phyloP scores from a whole-genome alignment of 148 eudicot genomes.

The Rhododendron vialii region DNA sequence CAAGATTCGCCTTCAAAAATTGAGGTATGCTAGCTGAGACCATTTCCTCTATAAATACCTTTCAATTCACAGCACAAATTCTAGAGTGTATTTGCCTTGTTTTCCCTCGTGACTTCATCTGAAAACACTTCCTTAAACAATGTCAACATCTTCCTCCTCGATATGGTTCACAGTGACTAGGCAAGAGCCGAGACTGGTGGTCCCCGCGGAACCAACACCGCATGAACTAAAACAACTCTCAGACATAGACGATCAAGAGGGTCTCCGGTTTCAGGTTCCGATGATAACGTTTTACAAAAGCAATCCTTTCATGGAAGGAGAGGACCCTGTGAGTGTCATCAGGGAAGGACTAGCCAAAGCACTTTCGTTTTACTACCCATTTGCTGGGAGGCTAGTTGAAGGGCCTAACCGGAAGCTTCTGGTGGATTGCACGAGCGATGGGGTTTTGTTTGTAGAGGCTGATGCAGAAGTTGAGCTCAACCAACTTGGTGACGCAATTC shows the following conservation, averaged over 20 bases:
- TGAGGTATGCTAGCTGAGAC: too few relatives aligned
- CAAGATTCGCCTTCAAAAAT: too few relatives aligned
- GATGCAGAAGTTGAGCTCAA: constrained; percentile 3
- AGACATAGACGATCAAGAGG: constrained; percentile 11
- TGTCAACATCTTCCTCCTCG: not conserved
- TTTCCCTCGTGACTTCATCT: not conserved
- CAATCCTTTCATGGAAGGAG: not conserved
- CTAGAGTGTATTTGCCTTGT: not conserved
- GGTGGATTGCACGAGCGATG: constrained; percentile 11
- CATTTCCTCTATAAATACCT: not conserved
- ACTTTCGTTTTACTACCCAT: constrained; percentile 12
- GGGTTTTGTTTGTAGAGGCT: constrained; percentile 13
- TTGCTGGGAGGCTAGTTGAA: constrained; percentile 10
- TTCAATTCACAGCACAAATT: not conserved
- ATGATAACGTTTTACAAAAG: not conserved
- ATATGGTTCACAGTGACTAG: not conserved
- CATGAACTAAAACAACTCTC: constrained; percentile 4
- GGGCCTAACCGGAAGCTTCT: not conserved
- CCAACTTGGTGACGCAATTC: not conserved
- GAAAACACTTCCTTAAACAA: not conserved
- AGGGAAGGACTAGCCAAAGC: not conserved
- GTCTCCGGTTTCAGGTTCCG: constrained; percentile 8
- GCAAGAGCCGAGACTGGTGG: not conserved
- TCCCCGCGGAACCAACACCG: not conserved
- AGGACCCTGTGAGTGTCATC: not conserved